Evolutionary conservation across 108 stramenopile genomes (phyloP), one percentile per base, ranked within the genome.

Genomic region (Cyclostephanos invisitatus): DNA sequence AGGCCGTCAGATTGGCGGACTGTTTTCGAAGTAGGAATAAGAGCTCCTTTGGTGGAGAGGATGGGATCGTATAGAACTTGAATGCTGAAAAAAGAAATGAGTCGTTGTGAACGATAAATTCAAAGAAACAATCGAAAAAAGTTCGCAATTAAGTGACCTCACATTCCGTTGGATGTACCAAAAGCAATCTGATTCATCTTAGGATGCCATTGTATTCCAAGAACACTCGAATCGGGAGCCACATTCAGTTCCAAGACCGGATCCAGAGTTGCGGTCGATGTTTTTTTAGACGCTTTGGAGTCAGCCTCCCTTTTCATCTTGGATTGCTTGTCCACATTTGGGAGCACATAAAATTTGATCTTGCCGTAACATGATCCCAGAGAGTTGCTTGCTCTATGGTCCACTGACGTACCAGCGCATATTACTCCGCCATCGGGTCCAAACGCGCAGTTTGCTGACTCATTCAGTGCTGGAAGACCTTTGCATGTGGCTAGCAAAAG

Each of bases 101-200:
- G 27, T 36, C 18, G 28, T 18, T 51, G 48, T 63, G 55, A 67
- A 24, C 12, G 62, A 35, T 21, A 17, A 36, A n/a, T 22, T 50
- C 35, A 25, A 50, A 18, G 18, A 28, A 27, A n/a, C 25, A 32
- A 38, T 4, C n/a, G 47, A 22, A 49, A 46, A 5, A 28, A 40
- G 5, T 18, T 44, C 20, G 17, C 0, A 7, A 21, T 15, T 29
- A 44, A 28, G 47, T 18, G 10, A 48, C 48, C 82, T 75, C 54
- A 84, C 74, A 62, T 66, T 75, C 86, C 88, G 72, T 89, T 68
- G 53, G 86, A 78, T 46, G 74, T 63, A 47, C 89, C 84, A 24
- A 91, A 75, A 51, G 91, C 80, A 68, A 96, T 85, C 62, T 96
- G 96, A 74, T 94, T 94, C 58, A 92, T 61, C 49, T 86, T 88